Evolutionary conservation across 2,329 filamentous ascomycete species (phyloP), one percentile per base, ranked within the genome.

Genomic region (Colletotrichum sp.): DNA sequence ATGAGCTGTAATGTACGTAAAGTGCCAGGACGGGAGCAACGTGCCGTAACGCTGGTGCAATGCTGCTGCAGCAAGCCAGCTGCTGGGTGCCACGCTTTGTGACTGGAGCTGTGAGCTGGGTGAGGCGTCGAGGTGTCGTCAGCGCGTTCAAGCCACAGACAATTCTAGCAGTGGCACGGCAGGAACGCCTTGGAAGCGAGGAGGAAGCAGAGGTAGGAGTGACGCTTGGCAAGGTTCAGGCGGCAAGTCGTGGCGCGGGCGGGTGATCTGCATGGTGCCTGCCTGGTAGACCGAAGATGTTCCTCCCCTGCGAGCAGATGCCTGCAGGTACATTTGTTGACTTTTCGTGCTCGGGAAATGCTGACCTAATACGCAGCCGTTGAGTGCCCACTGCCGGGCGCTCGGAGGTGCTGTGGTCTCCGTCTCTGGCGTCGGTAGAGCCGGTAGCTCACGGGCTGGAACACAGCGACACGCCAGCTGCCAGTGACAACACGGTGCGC

Each of bases 81-180:
- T 64, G 34, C 18, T 26, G 43, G n/a, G 14, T 66, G 63, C 16
- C 28, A 14, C 18, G 52, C 12, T 32, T 12, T 66, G 68, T 26
- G 32, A 72, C 56, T 75, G 62, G 69, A 75, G 62, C 69, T 68
- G 36, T 48, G 56, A 63, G 63, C 38, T 73, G 18, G 36, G 32
- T 62, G 62, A 56, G 73, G 73, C 69, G 69, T 43, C 26, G 56
- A 63, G 73, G 63, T 74, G 69, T 74, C 73, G 73, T 73, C 73
- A 75, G 69, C 73, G 34, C 38, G 55, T 75, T 21, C 21, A 43
- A 63, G 59, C 59, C 59, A 63, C 59, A 63, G n/a, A 4, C 16
- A 34, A 8, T 24, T n/a, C 18, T 7, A 9, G 28, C 61, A 61
- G 58, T 32, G 58, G 58, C 61, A 63, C 21, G 10, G 30, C 32